phyloP scores from a whole-genome alignment of 108 stramenopile genomes.

The Craspedostauros australis region DNA sequence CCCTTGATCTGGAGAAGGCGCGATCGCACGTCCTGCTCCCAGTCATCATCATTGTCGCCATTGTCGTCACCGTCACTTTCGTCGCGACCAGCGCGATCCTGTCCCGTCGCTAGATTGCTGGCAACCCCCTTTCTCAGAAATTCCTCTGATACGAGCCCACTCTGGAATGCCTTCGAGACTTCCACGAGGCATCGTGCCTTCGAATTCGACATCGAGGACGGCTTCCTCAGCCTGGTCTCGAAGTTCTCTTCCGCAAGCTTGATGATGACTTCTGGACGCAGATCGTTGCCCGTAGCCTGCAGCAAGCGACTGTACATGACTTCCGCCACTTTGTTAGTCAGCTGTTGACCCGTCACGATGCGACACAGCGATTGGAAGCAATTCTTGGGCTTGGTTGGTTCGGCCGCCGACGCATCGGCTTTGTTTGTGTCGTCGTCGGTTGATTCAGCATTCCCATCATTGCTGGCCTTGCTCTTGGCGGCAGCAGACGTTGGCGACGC shows the following conservation, averaged over 20 bases:
- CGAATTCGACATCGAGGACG: constrained; percentile 30
- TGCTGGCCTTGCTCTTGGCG: too few relatives aligned
- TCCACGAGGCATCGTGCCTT: constrained; percentile 41
- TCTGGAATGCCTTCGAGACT: constrained; percentile 25
- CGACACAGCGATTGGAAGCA: constrained; percentile 48
- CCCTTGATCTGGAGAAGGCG: constrained; percentile 41
- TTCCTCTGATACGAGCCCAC: constrained; percentile 25
- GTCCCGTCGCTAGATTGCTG: too few relatives aligned
- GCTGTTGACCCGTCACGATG: constrained; percentile 47
- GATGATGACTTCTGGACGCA: constrained; percentile 24
- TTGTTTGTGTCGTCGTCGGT: too few relatives aligned
- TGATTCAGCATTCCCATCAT: too few relatives aligned
- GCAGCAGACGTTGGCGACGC: too few relatives aligned
- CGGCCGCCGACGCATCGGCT: too few relatives aligned
- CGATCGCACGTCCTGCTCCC: constrained; percentile 16
- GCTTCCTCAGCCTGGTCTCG: constrained; percentile 21
- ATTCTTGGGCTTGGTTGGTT: constrained; percentile 15
- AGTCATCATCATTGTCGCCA: not conserved
- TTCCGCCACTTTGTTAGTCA: constrained; percentile 36
- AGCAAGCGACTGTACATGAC: constrained; percentile 32
- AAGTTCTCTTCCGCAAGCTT: constrained; percentile 17
- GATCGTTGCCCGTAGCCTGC: not conserved
- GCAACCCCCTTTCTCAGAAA: too few relatives aligned
- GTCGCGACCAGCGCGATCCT: too few relatives aligned
- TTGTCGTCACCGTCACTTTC: not conserved